Base-by-base conservation (phyloP, 2,329 filamentous ascomycete species). In the Thielaviopsis musarum region DNA sequence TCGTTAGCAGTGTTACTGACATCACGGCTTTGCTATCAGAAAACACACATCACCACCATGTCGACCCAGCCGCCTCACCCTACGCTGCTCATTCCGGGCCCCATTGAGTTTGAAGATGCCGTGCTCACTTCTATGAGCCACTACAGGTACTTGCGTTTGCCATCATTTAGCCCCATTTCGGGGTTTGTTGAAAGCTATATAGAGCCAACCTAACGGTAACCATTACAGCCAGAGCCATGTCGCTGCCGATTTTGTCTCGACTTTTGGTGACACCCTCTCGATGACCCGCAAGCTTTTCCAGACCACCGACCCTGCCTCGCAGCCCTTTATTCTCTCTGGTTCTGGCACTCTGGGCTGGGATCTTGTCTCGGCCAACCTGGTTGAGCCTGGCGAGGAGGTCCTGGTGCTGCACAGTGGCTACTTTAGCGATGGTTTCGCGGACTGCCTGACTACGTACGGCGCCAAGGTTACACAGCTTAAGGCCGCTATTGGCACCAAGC, bases 271-370 rank as follows among this genome's bases (percentile, higher is more conserved):
- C 71, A 87, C 88, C 59, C 79, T 98, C 64, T 80, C 85, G 45
- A 84, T 91, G 77, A 81, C 95, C 61, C 88, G 93, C 71, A 87
- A 93, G 75, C 85, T 98, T 67, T 95, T 98, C 81, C 88, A 95
- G 75, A 91, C 88, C 66, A 85, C 84, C 67, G 81, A 91, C 68
- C 78, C 90, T 57, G 73, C 82, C 54, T 83, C 91, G 28, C 93
- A 98, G 72, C 91, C 93, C 49, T 94, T 96, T 69, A 81, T 97
- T 70, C 82, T 98, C 70, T 90, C 89, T 65, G 93, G 93, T 63
- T 96, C 91, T 58, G 93, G 93, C 61, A 98, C 93, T 21, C 79
- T 98, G 7, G 93, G 93, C 62, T 98, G 93, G 93, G 93, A 98
- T 70, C 75, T 97, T 61, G 90, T 97, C 53, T 86, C 90, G n/a